Conservation (phyloP, 352 stramenopile species). For the Phytophthora megakarya region DNA sequence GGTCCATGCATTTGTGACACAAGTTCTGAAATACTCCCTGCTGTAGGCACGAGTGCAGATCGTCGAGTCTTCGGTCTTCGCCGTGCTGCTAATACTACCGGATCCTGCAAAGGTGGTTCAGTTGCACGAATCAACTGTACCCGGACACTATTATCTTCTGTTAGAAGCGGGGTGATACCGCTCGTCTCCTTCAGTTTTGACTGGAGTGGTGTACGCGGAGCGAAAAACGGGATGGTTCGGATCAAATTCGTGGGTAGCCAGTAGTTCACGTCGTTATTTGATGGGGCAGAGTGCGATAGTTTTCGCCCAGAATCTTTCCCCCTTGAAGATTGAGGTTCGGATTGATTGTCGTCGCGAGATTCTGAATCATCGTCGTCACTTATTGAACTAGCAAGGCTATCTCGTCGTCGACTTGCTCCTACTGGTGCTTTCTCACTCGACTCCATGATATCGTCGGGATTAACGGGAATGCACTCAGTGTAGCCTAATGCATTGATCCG, state of each 20-base stretch:
- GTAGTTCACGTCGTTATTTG: conserved; percentile 55
- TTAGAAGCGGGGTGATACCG: conserved; percentile 64
- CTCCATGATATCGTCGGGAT: conserved; percentile 56
- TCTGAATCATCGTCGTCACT: conserved; percentile 44
- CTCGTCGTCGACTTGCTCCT: conserved; percentile 42
- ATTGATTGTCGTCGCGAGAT: conserved; percentile 20
- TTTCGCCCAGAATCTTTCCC: conserved; percentile 5
- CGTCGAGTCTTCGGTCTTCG: conserved; percentile 43
- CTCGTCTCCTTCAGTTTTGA: conserved; percentile 81
- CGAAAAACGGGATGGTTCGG: conserved; percentile 77
- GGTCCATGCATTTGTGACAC: conserved; percentile 42
- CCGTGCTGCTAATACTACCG: conserved; percentile 24
- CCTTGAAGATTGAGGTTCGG: conserved; percentile 14
- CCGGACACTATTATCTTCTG: conserved; percentile 72
- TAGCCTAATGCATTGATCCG: conserved; percentile 75
- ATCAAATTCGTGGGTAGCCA: conserved; percentile 81
- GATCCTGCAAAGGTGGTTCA: conserved; percentile 72
- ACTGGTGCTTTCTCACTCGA: conserved; percentile 52
- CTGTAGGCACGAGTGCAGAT: conserved; percentile 42
- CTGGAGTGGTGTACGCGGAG: conserved; percentile 70
- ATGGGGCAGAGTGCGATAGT: conserved; percentile 4
- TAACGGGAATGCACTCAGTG: conserved; percentile 76
- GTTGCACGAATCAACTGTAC: conserved; percentile 81
- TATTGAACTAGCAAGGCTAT: conserved; percentile 34
- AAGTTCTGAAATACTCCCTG: conserved; percentile 38